Conservation (phyloP, 2,329 filamentous ascomycete species). For the Monosporascus sp. region DNA sequence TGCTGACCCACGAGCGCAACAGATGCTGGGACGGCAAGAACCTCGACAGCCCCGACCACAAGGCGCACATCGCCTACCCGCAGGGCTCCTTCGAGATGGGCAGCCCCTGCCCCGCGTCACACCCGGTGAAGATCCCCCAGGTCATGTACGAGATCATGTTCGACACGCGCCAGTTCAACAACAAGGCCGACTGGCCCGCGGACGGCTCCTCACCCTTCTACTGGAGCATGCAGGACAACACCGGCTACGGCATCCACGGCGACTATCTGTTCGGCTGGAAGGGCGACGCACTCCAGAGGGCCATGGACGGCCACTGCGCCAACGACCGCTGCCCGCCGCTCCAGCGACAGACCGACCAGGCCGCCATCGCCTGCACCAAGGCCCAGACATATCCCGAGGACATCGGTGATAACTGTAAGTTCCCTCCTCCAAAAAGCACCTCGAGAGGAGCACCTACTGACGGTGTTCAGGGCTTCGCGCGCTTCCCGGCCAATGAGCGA, state of each 20-base stretch:
- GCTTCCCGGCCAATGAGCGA: no score
- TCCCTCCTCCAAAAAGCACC: no score
- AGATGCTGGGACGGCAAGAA: constrained; percentile 29
- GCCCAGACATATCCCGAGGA: constrained; percentile 16
- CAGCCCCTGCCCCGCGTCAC: constrained; percentile 22
- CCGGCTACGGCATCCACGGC: constrained; percentile 31
- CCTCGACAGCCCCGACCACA: constrained; percentile 27
- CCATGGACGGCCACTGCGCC: constrained; percentile 30
- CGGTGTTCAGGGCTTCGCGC: no score
- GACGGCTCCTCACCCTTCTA: constrained; percentile 28
- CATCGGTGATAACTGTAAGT: constrained; percentile 19
- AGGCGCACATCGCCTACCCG: constrained; percentile 25
- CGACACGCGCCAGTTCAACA: constrained; percentile 30
- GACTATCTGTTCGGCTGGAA: constrained; percentile 36
- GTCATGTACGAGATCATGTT: constrained; percentile 39
- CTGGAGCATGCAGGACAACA: constrained; percentile 28
- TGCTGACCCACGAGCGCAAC: no score
- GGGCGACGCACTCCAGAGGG: constrained; percentile 31
- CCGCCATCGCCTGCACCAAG: constrained; percentile 26
- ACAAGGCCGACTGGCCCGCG: constrained; percentile 28
- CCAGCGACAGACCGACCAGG: constrained; percentile 23
- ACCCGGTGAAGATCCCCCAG: constrained; percentile 31
- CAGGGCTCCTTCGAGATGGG: constrained; percentile 24
- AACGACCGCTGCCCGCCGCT: constrained; percentile 25
- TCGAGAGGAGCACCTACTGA: no score